Conservation (phyloP, 257 asterid genomes). For the Gynochthodes officinalis region DNA sequence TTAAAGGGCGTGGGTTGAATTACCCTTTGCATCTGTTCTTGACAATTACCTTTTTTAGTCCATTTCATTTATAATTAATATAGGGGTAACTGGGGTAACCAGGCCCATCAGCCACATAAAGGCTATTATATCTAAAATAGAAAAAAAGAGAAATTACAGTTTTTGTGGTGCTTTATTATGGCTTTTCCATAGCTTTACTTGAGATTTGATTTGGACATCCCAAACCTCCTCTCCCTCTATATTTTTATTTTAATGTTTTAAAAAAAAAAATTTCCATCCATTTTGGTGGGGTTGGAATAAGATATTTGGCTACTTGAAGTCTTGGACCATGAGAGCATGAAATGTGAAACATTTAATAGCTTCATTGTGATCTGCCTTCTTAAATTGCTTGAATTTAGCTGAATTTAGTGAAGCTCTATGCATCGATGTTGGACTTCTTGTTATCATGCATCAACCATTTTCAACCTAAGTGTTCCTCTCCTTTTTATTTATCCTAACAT, state of each 20-base stretch:
- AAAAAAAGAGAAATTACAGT: not conserved
- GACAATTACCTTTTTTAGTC: no score
- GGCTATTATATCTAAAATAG: no score
- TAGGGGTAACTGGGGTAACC: no score
- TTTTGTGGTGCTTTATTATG: not conserved
- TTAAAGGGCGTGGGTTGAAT: no score
- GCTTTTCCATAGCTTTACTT: not conserved
- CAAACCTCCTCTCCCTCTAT: not conserved
- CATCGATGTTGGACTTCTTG: not conserved
- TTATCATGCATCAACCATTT: not conserved
- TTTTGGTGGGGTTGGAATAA: not conserved
- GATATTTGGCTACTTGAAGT: not conserved
- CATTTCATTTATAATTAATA: no score
- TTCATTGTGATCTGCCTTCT: not conserved
- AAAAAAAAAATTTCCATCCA: no score
- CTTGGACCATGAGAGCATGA: not conserved
- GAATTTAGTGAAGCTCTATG: not conserved
- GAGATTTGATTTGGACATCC: not conserved
- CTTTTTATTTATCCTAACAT: not conserved
- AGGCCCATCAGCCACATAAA: no score
- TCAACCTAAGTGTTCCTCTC: not conserved
- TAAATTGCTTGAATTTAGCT: not conserved
- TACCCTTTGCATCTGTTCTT: no score
- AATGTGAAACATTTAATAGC: not conserved
- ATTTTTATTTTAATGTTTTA: no score